These are phyloP conservation scores for Cyphellophora europaea DNA, from an alignment of 2,329 filamentous ascomycete genomes.

Conservation along the genomic window DNA sequence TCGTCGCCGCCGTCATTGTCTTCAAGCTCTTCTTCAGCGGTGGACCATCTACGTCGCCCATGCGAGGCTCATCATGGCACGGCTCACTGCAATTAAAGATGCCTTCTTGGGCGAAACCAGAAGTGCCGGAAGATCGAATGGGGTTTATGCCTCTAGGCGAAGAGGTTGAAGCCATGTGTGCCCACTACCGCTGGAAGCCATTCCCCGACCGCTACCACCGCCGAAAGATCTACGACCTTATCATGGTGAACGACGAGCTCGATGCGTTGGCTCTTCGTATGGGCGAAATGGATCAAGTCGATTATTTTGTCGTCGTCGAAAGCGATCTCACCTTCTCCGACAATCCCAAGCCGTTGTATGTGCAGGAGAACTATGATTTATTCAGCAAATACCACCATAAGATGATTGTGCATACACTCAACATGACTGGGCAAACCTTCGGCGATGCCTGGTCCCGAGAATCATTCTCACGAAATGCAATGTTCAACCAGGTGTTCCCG, in stretches of 20 bases:
- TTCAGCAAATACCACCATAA: constrained; percentile 48
- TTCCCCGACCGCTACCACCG: constrained; percentile 13
- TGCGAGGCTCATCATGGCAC: not conserved
- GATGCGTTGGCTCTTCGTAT: constrained; percentile 59
- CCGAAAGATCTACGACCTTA: constrained; percentile 52
- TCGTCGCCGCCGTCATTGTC: not conserved
- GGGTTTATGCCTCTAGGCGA: not conserved
- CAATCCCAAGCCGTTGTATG: constrained; percentile 43
- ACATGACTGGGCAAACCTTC: constrained; percentile 16
- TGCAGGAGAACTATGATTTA: constrained; percentile 42
- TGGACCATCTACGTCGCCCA: not conserved
- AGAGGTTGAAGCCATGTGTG: not conserved
- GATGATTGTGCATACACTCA: constrained; percentile 51
- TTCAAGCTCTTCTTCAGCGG: not conserved
- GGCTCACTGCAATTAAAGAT: not conserved
- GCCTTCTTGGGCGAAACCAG: not conserved
- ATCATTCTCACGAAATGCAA: constrained; percentile 45
- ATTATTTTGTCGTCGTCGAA: constrained; percentile 59
- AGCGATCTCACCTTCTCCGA: constrained; percentile 50
- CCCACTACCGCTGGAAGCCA: not conserved
- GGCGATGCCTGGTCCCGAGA: constrained; percentile 41
- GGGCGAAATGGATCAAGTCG: constrained; percentile 48
- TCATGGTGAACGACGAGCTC: constrained; percentile 54
- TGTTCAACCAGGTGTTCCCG: constrained; percentile 49
- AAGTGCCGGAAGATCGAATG: not conserved